Conservation (phyloP, 371 early-diverging fungal genomes). For the Haplosporangium sp. region DNA sequence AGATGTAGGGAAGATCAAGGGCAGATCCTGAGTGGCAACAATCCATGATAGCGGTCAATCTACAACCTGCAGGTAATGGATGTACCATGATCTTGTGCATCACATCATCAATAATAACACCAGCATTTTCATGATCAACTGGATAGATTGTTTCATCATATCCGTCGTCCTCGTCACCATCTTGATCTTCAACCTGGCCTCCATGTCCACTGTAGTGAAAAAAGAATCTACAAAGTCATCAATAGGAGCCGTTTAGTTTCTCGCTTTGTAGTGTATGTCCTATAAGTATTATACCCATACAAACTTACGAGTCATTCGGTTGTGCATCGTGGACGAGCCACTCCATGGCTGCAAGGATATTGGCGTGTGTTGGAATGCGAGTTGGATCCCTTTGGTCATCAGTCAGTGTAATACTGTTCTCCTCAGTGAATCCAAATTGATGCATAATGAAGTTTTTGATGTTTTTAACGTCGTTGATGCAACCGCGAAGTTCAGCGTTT, state of each 20-base stretch:
- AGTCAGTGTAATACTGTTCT: constrained; percentile 85
- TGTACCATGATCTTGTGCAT: constrained; percentile 86
- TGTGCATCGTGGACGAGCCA: constrained; percentile 91
- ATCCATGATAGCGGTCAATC: constrained; percentile 91
- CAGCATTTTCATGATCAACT: constrained; percentile 82
- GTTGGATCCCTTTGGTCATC: constrained; percentile 82
- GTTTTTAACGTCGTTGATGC: constrained; percentile 93
- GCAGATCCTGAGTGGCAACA: constrained; percentile 92
- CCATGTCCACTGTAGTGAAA: constrained; percentile 96
- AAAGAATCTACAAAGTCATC: constrained; percentile 66
- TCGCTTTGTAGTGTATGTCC: neutral
- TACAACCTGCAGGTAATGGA: constrained; percentile 86
- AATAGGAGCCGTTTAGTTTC: neutral
- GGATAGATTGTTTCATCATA: constrained; percentile 89
- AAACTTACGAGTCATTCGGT: constrained; percentile 83
- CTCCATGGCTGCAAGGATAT: constrained; percentile 87
- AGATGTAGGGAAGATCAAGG: constrained; percentile 90
- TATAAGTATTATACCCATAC: too few species aligned
- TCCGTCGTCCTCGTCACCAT: constrained; percentile 91
- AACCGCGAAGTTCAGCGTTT: constrained; percentile 75
- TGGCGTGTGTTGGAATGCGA: constrained; percentile 81
- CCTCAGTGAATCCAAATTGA: constrained; percentile 74
- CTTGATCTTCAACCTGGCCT: constrained; percentile 68
- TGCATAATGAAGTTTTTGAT: constrained; percentile 78
- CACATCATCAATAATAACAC: constrained; percentile 89